Evolutionary conservation across 768 basidiomycete species (phyloP), one percentile per base, ranked within the genome.

Genomic region (Collybiopsis confluens): DNA sequence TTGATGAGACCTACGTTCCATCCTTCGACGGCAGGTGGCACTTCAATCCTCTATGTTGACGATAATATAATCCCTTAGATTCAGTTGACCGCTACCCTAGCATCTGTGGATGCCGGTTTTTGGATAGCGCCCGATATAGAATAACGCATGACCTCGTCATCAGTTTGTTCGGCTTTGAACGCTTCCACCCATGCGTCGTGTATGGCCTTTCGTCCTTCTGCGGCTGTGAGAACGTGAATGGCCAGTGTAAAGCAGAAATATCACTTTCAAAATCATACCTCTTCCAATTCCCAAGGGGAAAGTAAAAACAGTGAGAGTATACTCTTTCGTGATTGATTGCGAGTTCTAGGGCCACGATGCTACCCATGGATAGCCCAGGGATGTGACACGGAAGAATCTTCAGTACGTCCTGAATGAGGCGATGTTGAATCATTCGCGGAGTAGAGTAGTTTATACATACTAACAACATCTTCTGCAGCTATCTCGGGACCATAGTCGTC

Each of bases 331-430:
- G 62, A 10, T 60, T 57, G 6, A 72, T 61, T 13, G 70, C 68
- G 35, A 67, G 54, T 54, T 72, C 64, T 20, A 73, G 41, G 18
- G 71, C 66, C 3, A 68, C 62, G 51, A 64, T 68, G 1, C 71
- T 58, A 6, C 73, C 73, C 64, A 70, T 62, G 1, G 72, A 72
- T 18, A 73, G 28, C 4, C 69, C 73, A 18, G 70, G 57, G n/a
- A 73, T 54, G 59, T 73, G 72, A 49, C 72, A 75, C 2, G 69
- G 61, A 4, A 70, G 70, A 30, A 75, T 56, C 26, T 61, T 47
- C 8, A 75, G 55, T 5, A 70, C 70, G 30, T 72, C 65, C 73
- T 75, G n/a, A 43, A n/a, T 5, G 28, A 35, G 11, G 30, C 20
- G 13, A 33, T 33, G 5, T n/a, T n/a, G n/a, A n/a, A n/a, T n/a